phyloP scores from a whole-genome alignment of 305 asterid species.

The Fraxinus greggii region DNA sequence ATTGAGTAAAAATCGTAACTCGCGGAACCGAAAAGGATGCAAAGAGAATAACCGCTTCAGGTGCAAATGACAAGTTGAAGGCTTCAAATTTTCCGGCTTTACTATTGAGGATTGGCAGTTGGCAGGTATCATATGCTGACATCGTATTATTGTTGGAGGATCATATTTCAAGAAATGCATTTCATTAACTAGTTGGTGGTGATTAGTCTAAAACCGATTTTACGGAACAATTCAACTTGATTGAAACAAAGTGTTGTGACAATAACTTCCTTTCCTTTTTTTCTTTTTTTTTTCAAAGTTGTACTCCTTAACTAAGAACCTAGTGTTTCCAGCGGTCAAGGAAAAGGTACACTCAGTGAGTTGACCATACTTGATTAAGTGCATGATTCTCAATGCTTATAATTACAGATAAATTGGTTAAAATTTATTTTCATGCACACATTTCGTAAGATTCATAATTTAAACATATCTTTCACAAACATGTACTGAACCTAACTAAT shows the following conservation, averaged over 20 bases:
- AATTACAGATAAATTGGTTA: background rate
- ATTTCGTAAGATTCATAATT: background rate
- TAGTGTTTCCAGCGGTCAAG: background rate
- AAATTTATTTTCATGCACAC: background rate
- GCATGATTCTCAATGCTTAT: background rate
- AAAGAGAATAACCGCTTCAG: constrained; percentile 37
- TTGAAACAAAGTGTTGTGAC: background rate
- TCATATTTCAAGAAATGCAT: background rate
- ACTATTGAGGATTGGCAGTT: constrained; percentile 66
- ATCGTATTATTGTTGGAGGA: constrained; percentile 3
- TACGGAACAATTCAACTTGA: constrained; percentile 8
- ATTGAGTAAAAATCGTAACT: constrained; percentile 26
- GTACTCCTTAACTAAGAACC: background rate
- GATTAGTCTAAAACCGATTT: background rate
- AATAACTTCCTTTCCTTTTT: no score
- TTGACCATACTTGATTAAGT: background rate
- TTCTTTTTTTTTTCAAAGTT: background rate
- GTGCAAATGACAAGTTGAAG: constrained; percentile 66
- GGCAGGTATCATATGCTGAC: constrained; percentile 66
- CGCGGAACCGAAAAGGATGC: constrained; percentile 41
- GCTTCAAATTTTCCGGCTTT: constrained; percentile 84
- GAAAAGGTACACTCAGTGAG: background rate
- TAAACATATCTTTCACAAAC: background rate
- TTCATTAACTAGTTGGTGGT: background rate
- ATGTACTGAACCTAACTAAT: background rate